Evolutionary conservation across 495 filamentous ascomycete genomes (phyloP).

Genomic region (Viridothelium virens): DNA sequence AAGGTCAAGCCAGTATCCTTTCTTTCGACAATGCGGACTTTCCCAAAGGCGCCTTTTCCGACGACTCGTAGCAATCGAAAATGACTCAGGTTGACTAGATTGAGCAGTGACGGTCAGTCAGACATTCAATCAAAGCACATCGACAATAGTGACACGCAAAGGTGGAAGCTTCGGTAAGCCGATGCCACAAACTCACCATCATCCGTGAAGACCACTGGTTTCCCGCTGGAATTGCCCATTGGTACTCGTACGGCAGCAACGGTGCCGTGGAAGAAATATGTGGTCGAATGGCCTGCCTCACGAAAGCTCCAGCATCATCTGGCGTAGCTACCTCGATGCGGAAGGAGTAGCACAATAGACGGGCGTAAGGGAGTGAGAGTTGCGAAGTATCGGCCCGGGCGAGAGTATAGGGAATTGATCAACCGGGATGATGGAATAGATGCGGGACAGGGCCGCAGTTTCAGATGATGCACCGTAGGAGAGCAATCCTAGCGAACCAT

Average conservation of each 20-base stretch:
- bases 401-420: not conserved
- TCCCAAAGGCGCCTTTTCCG: conserved; percentile 95
- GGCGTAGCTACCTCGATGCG: not conserved
- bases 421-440: not conserved
- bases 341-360: not conserved
- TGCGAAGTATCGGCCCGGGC: not conserved
- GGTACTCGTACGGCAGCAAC: not conserved
- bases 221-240: conserved; percentile 95
- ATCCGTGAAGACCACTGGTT: conserved; percentile 83
- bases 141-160: not conserved
- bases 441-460: not conserved
- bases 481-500: not conserved
- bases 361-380: not conserved
- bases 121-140: conserved; percentile 9
- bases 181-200: conserved; percentile 60
- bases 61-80: conserved; percentile 93
- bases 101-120: conserved; percentile 11
- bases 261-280: not conserved
- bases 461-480: not conserved
- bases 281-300: not conserved
- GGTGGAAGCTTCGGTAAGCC: not conserved
- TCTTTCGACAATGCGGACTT: conserved; percentile 94
- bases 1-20: conserved; percentile 93
- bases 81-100: conserved; percentile 87
- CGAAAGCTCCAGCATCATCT: conserved; percentile 1